Percentiles rank a stretch among this genome's conserved stretches.
Conservation (phyloP, 2,329 filamentous ascomycete species). For the Phaeosphaeriaceae sp. region DNA sequence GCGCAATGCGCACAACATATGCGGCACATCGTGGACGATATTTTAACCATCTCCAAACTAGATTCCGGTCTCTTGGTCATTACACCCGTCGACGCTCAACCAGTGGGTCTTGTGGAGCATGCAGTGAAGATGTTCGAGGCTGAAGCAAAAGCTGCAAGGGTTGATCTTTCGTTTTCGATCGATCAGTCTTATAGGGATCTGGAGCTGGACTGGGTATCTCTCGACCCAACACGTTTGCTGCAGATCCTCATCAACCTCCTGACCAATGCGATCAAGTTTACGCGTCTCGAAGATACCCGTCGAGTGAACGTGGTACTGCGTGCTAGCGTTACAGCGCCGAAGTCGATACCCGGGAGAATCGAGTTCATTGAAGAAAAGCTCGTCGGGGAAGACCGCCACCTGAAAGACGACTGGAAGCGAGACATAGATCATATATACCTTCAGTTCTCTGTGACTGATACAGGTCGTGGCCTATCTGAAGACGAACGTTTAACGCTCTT, state of each 20-base stretch:
- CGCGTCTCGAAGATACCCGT: constrained; percentile 42
- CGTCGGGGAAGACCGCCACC: constrained; percentile 24
- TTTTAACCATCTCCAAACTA: constrained; percentile 55
- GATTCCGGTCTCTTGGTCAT: constrained; percentile 53
- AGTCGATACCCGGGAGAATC: constrained; percentile 37
- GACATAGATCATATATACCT: constrained; percentile 40
- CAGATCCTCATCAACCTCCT: constrained; percentile 50
- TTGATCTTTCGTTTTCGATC: constrained; percentile 33
- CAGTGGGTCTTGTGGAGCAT: constrained; percentile 40
- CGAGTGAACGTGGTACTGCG: constrained; percentile 48
- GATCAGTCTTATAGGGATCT: constrained; percentile 49
- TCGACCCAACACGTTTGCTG: constrained; percentile 52
- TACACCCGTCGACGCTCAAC: constrained; percentile 48
- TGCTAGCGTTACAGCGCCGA: constrained; percentile 39
- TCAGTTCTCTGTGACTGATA: constrained; percentile 47
- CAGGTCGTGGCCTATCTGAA: constrained; percentile 48
- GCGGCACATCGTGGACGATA: constrained; percentile 57
- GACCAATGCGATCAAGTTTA: constrained; percentile 56
- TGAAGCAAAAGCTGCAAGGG: constrained; percentile 40
- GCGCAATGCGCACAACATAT: constrained; percentile 54
- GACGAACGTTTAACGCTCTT: constrained; percentile 45
- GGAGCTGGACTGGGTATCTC: constrained; percentile 46
- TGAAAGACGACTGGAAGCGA: constrained; percentile 42
- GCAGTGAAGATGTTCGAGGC: constrained; percentile 49
- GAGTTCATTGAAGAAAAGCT: constrained; percentile 35